Evolutionary conservation across 208 protist species (phyloP).

Genomic region (Trypanosoma conorhini): DNA sequence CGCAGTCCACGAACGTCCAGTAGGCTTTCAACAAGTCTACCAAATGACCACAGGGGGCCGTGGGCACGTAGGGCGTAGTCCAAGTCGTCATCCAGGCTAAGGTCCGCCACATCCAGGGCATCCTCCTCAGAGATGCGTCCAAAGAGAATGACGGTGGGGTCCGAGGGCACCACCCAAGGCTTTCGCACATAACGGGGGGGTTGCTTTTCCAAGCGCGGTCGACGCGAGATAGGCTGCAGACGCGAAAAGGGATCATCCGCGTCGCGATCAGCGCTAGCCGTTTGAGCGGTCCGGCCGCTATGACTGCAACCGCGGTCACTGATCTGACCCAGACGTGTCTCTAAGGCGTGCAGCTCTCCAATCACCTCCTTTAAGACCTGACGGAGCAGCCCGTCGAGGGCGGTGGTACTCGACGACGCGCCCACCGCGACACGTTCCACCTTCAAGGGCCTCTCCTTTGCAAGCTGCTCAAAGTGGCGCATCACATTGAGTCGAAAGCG

Average conservation of each 20-base stretch:
- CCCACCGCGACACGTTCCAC: slow-evolving; percentile 64
- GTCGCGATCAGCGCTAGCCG: not conserved
- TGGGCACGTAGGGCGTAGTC: slow-evolving; percentile 41
- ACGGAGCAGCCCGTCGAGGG: slow-evolving; percentile 54
- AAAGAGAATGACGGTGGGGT: slow-evolving; percentile 46
- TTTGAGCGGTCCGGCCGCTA: not conserved
- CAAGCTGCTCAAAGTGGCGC: slow-evolving; percentile 70
- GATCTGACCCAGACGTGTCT: slow-evolving; percentile 32
- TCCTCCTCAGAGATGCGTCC: slow-evolving; percentile 34
- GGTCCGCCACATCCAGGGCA: slow-evolving; percentile 35
- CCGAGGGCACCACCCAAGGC: slow-evolving; percentile 39
- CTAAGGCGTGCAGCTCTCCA: slow-evolving; percentile 56
- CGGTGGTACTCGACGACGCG: slow-evolving; percentile 16
- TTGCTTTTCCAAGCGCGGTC: slow-evolving; percentile 30
- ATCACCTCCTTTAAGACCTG: slow-evolving; percentile 70
- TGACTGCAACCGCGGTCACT: not conserved
- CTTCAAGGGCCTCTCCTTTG: slow-evolving; percentile 34
- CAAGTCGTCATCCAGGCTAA: slow-evolving; percentile 73
- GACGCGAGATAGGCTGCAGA: slow-evolving; percentile 13
- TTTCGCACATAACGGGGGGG: slow-evolving; percentile 32
- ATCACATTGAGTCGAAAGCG: slow-evolving; percentile 80
- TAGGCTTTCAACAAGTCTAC: slow-evolving; percentile 59
- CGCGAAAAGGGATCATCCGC: slow-evolving; percentile 3
- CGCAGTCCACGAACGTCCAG: slow-evolving; percentile 79
- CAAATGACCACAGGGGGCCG: slow-evolving; percentile 59